These are phyloP conservation scores for Gloeophyllum trabeum DNA, from an alignment of 768 basidiomycete genomes.

Conservation along the genomic window DNA sequence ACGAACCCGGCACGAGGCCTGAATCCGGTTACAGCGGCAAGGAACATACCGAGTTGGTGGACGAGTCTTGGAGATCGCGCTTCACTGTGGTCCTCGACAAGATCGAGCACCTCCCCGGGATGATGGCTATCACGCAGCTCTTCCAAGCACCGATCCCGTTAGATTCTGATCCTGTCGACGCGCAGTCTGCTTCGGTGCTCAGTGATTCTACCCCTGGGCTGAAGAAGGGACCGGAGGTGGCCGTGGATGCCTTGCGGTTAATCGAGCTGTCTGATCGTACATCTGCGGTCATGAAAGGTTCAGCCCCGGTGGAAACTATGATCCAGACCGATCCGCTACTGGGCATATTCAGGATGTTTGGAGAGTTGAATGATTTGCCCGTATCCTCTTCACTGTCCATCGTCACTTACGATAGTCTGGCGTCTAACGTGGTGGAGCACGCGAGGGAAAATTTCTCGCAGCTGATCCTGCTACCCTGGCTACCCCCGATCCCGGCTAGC, in stretches of 20 bases:
- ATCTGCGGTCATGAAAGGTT: conserved; percentile 52
- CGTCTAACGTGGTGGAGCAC: conserved; percentile 57
- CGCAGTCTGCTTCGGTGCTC: neutral
- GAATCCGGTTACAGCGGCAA: conserved; percentile 9
- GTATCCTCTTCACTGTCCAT: conserved; percentile 60
- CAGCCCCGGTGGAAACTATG: conserved; percentile 54
- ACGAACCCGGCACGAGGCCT: conserved; percentile 4
- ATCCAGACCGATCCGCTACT: conserved; percentile 65
- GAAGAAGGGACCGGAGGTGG: conserved; percentile 14
- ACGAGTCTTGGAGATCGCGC: conserved; percentile 17
- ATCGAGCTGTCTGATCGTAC: conserved; percentile 71
- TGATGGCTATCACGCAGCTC: conserved; percentile 86
- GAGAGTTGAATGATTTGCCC: conserved; percentile 54
- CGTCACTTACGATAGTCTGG: conserved; percentile 67
- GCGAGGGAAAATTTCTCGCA: conserved; percentile 50
- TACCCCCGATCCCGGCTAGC: conserved; percentile 25
- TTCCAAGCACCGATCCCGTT: conserved; percentile 32
- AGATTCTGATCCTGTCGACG: neutral
- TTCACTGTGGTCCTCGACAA: conserved; percentile 87
- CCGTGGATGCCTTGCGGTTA: conserved; percentile 71
- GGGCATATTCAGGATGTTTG: conserved; percentile 67
- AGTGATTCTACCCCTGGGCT: neutral
- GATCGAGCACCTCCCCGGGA: conserved; percentile 77
- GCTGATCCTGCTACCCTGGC: conserved; percentile 79
- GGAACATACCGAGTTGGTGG: conserved; percentile 1